Base-by-base conservation (phyloP, 2,329 filamentous ascomycete genomes). In the Colletotrichum nymphaeae region DNA sequence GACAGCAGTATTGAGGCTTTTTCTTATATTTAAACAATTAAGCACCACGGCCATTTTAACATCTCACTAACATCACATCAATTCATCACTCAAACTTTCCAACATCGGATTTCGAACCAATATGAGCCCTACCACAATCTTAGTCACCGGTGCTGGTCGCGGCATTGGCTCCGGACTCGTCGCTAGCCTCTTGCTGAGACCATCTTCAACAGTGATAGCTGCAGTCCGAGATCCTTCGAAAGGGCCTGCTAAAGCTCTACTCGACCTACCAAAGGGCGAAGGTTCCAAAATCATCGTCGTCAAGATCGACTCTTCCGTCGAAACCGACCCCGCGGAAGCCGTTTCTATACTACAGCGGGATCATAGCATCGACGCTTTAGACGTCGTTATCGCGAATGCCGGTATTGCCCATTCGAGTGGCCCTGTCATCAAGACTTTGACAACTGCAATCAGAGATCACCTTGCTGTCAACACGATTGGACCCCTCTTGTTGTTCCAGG, bases 361-460 rank as follows among this genome's bases (percentile, higher is more conserved):
- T 3, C 74, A 81, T 24, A 79, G 78, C 5, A 84, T 90, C 67
- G 74, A 76, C 6, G 77, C 81, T 35, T 77, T 90, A 3, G 88
- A 90, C 76, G 77, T 88, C 9, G 84, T 90, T 4, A 85, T 91
- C 65, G 85, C 88, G 65, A 90, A 90, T 76, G 88, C 88, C 0
- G 87, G 82, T 9, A 84, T 86, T 37, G 19, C 60, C 4, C 28
- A 65, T 53, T 42, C 52, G 52, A 16, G 26, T 8, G 28, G 7
- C 60, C 14, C 22, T 12, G 77, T 75, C 4, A 77, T 78, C 9
- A 66, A 76, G 11, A 83, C 75, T 46, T 79, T 81, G 0, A 74
- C 76, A 0, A 79, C 82, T 0, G 55, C 72, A 0, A 78, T 81
- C 0, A 57, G 76, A 2, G 76, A 79, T 1, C 82, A 85, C 74